Base-by-base conservation (phyloP, 306 rosid species). In the Medicago lupulina region DNA sequence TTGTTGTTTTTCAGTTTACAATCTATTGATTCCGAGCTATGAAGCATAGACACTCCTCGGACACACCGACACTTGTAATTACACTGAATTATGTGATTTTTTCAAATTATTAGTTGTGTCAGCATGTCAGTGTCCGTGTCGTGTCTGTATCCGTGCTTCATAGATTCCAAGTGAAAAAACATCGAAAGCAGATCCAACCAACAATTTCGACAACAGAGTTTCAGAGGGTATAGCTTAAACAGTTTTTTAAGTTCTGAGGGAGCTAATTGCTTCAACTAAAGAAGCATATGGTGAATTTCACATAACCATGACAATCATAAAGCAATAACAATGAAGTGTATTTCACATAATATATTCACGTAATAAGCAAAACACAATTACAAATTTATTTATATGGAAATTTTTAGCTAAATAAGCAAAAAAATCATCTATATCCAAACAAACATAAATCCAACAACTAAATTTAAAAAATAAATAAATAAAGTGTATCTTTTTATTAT, bases 261-360 rank as follows among this genome's bases (percentile, higher is more conserved):
- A 18, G 38, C 14, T 1, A 9, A 55, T 15, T 19, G 47, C 60
- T 60, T 43, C 50, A 62, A 62, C 13, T 4, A 0, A 9, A 74
- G 47, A 55, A 55, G 15, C 36, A 62, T 13, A 38, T 0, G 28
- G 50, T 34, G 40, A 61, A 74, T 61, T 47, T 67, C 50, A 74
- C 36, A 61, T 74, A n/a, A 74, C 49, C 36, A 57, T 72, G 9
- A 41, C 6, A 28, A 3, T 4, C 31, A 28, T 28, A 3, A 3
- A 28, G 31, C 31, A 54, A 21, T 58, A n/a, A 59, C 7, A 73
- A 18, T 16, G 23, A 72, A 39, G 36, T 43, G 13, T 6, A 39
- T 39, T 39, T 39, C 43, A 39, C 43, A 28, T 25, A 25, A 2
- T 25, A 25, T 25, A 1, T 25, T 25, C 28, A 25, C 28, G 2